Evolutionary conservation across 139 green algal genomes (phyloP).

Genomic region (Trebouxia sp.): DNA sequence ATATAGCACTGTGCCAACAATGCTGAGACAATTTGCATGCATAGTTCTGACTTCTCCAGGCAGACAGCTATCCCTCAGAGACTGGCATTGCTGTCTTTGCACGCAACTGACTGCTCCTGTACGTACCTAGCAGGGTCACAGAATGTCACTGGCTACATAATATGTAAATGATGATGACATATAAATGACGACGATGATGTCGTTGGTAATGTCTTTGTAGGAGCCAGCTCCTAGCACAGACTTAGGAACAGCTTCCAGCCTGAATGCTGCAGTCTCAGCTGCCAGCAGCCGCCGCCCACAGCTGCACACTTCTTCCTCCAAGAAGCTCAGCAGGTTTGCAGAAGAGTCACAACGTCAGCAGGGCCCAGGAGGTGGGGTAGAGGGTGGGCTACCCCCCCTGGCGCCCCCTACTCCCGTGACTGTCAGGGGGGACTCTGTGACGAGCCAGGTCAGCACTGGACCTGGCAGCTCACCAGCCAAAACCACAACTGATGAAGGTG

Average conservation of each 20-base stretch:
- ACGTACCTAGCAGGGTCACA: too few species aligned
- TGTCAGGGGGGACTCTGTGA: not conserved
- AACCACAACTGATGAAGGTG: slow-evolving; percentile 11
- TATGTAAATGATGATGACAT: too few species aligned
- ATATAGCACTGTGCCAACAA: too few species aligned
- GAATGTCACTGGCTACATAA: too few species aligned
- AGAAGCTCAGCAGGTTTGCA: slow-evolving; percentile 34
- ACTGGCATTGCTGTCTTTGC: too few species aligned
- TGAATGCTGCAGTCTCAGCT: slow-evolving; percentile 12
- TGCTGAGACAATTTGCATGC: too few species aligned
- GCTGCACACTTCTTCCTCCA: slow-evolving; percentile 8
- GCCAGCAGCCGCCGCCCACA: not conserved
- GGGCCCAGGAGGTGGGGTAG: not conserved
- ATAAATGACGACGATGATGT: too few species aligned
- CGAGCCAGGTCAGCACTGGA: not conserved
- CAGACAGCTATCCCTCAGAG: too few species aligned
- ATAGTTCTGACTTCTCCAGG: too few species aligned
- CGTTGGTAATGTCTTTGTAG: too few species aligned
- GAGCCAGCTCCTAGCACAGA: slow-evolving; percentile 20
- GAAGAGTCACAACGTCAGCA: not conserved
- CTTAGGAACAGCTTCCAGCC: not conserved
- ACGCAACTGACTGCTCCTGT: too few species aligned
- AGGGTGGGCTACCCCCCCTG: not conserved
- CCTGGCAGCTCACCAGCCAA: not conserved
- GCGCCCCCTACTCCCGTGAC: not conserved